Conservation (phyloP, 768 basidiomycete genomes). For the Tulasnella sp. region DNA sequence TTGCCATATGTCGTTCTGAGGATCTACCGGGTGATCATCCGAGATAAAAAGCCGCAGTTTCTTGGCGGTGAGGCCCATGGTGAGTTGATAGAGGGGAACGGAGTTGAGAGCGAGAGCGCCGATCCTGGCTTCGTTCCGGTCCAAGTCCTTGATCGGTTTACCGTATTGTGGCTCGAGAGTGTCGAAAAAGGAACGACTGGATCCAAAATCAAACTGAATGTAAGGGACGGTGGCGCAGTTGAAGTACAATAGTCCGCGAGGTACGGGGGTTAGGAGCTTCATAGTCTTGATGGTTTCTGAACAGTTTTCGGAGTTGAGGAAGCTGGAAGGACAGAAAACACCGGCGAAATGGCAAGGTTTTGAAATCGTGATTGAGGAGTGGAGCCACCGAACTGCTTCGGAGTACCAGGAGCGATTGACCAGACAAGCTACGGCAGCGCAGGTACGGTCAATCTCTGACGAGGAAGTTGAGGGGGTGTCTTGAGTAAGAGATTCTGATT, state of each 20-base stretch:
- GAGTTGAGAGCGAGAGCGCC: slow-evolving; percentile 3
- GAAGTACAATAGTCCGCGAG: not conserved
- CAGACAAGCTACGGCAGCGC: not conserved
- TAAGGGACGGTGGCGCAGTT: slow-evolving; percentile 1
- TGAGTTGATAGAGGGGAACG: slow-evolving; percentile 7
- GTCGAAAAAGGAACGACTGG: not conserved
- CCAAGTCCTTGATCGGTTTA: not conserved
- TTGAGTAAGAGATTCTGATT: not conserved
- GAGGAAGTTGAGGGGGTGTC: not conserved
- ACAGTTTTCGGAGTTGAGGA: not conserved
- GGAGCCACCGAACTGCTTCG: slow-evolving; percentile 1
- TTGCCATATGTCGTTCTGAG: slow-evolving; percentile 5
- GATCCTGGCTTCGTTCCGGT: not conserved
- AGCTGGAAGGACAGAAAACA: not conserved
- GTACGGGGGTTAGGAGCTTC: not conserved
- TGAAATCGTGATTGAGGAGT: not conserved
- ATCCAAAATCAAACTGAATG: slow-evolving; percentile 10
- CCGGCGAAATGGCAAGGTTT: not conserved
- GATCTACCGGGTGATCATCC: not conserved
- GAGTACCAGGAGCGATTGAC: slow-evolving; percentile 4
- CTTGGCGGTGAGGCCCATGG: not conserved
- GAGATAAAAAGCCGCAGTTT: slow-evolving; percentile 10
- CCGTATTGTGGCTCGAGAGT: not conserved
- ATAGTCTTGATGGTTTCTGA: not conserved
- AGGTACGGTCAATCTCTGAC: not conserved